Conservation (phyloP, 305 asterid species). For the Solanum hybrid region DNA sequence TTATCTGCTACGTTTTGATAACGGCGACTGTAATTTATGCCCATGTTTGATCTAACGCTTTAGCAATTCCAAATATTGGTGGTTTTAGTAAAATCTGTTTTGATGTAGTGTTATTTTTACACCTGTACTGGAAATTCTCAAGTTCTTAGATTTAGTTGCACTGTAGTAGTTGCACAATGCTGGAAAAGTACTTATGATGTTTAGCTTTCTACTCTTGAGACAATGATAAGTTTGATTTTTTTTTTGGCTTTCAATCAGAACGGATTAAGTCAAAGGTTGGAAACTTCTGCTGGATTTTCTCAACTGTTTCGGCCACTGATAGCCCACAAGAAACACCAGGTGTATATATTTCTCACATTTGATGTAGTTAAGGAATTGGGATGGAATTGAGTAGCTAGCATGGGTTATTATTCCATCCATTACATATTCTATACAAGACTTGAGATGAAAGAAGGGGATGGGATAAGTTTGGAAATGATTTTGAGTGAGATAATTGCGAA, state of each 20-base stretch:
- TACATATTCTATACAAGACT: not conserved
- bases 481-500: not conserved
- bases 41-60: not conserved
- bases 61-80: not conserved
- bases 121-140: not conserved
- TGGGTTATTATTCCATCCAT: not conserved
- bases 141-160: not conserved
- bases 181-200: not conserved
- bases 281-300: constrained; percentile 29
- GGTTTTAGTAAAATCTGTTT: not conserved
- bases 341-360: constrained; percentile 8
- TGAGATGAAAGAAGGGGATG: not conserved
- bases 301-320: constrained; percentile 44
- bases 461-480: not conserved
- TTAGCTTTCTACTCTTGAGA: not conserved
- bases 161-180: not conserved
- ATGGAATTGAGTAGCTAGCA: not conserved
- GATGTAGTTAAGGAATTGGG: not conserved
- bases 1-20: not conserved
- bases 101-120: too few relatives aligned
- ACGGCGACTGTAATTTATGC: not conserved
- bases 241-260: constrained; percentile 8
- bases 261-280: constrained; percentile 19
- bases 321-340: constrained; percentile 32
- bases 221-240: not conserved